phyloP scores from a whole-genome alignment of 345 rosid genomes.

The Salix suchowensis region DNA sequence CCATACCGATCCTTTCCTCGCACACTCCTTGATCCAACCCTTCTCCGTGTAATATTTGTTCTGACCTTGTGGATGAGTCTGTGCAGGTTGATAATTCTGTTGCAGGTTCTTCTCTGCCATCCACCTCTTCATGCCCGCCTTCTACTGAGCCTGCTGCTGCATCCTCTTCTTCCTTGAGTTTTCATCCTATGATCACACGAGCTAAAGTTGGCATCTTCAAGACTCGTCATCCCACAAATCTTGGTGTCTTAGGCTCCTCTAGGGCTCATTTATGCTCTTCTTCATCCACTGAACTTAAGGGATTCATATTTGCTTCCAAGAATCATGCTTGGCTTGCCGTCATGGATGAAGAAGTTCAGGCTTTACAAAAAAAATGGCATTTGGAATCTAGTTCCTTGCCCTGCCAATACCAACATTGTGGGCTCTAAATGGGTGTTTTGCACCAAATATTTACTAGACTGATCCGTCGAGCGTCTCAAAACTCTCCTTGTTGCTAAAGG shows the following conservation, averaged over 20 bases:
- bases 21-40: not conserved
- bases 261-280: not conserved
- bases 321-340: not conserved
- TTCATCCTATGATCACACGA: conserved; percentile 7
- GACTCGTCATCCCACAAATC: not conserved
- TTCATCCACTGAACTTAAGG: conserved; percentile 2
- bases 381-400: conserved; percentile 3
- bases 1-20: not conserved
- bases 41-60: not conserved
- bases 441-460: not conserved
- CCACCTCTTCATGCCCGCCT: too few relatives aligned
- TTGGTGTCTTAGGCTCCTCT: not conserved
- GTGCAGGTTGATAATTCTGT: not conserved
- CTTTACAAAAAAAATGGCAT: conserved; percentile 1
- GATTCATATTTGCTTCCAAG: conserved; percentile 4
- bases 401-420: not conserved
- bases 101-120: conserved; percentile 1
- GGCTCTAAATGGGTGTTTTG: conserved; percentile 16
- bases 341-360: conserved; percentile 7
- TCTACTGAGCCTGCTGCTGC: not conserved
- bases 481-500: not conserved
- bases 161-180: not conserved
- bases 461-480: not conserved
- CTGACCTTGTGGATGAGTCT: conserved; percentile 4
- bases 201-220: conserved; percentile 11